These are phyloP conservation scores for Pseudomonodictys pantanalensis DNA, from an alignment of 495 filamentous ascomycete species.

Conservation along the genomic window DNA sequence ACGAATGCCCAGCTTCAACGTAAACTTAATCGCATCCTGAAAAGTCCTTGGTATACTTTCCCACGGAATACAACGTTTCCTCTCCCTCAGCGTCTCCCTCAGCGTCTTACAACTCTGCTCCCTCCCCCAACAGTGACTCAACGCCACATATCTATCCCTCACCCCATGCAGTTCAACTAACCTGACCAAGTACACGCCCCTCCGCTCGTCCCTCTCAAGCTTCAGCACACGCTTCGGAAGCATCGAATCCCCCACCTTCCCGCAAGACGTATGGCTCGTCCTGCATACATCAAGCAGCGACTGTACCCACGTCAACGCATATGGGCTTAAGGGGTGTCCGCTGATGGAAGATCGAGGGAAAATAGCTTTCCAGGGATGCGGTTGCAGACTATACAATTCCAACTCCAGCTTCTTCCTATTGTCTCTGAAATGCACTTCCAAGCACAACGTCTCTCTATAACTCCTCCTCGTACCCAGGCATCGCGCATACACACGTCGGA, in stretches of 20 bases:
- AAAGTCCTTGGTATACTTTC: conserved; percentile 6
- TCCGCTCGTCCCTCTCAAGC: background rate
- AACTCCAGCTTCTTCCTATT: conserved; percentile 1
- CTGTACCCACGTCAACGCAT: background rate
- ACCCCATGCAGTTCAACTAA: background rate
- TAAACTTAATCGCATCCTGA: conserved; percentile 11
- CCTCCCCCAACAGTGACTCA: conserved; percentile 19
- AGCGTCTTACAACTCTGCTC: conserved; percentile 4
- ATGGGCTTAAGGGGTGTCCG: background rate
- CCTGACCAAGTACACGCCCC: background rate
- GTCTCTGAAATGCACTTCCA: conserved; percentile 3
- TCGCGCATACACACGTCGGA: background rate
- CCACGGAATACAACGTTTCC: conserved; percentile 4
- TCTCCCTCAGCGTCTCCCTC: background rate
- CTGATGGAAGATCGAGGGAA: conserved; percentile 7
- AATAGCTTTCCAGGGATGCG: background rate
- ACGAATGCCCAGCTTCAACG: conserved; percentile 1
- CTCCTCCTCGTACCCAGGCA: background rate
- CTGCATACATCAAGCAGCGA: conserved; percentile 1
- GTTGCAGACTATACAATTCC: background rate
- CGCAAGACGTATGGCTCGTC: background rate
- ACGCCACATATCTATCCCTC: background rate
- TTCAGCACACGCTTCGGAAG: background rate
- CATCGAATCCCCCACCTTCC: background rate
- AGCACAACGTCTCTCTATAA: background rate